Evolutionary conservation across 768 basidiomycete species (phyloP).

Genomic region (Termitomyces sp.): DNA sequence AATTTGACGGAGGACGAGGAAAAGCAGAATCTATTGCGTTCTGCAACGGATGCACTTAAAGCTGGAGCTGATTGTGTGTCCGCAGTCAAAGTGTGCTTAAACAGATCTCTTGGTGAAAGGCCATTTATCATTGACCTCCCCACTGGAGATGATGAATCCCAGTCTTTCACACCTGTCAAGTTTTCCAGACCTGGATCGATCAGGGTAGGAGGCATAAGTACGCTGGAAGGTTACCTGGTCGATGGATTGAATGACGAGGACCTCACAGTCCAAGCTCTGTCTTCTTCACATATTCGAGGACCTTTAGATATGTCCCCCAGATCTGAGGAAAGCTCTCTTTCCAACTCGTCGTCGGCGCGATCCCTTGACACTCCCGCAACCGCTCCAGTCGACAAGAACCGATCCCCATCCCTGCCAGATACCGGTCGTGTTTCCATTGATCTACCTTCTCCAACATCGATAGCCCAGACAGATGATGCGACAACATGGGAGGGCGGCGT

Average conservation of each 20-base stretch:
- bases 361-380: constrained; percentile 47
- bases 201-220: constrained; percentile 28
- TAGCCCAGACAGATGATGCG: constrained; percentile 44
- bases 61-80: constrained; percentile 86
- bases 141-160: constrained; percentile 36
- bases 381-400: constrained; percentile 39
- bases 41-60: constrained; percentile 85
- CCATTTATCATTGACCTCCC: constrained; percentile 66
- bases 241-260: constrained; percentile 50
- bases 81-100: constrained; percentile 78
- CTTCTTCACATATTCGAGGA: constrained; percentile 24
- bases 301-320: constrained; percentile 37
- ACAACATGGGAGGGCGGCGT: constrained; percentile 55
- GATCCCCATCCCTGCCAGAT: constrained; percentile 24
- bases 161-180: constrained; percentile 42
- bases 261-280: constrained; percentile 49
- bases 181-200: constrained; percentile 34
- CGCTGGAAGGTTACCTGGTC: constrained; percentile 29
- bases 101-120: constrained; percentile 52
- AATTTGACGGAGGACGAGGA: constrained; percentile 74
- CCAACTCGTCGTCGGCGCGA: constrained; percentile 37
- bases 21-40: constrained; percentile 68
- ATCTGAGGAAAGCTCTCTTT: constrained; percentile 46
- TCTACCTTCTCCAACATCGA: constrained; percentile 47
- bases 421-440: constrained; percentile 27